Evolutionary conservation across 2,329 filamentous ascomycete species (phyloP).

Genomic region (Periconia sp.): DNA sequence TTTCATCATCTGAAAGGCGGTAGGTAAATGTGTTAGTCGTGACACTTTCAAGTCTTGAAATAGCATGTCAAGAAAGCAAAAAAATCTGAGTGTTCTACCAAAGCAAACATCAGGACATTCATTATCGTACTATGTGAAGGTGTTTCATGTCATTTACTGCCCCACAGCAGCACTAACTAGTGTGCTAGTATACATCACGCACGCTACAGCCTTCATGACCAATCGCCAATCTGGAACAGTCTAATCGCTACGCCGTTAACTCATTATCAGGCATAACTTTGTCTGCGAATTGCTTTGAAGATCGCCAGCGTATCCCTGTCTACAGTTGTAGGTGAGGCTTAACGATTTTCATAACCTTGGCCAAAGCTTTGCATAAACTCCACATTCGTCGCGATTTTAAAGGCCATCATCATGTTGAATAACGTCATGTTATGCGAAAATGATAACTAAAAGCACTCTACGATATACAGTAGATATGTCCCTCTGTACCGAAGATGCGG

Average conservation of each 20-base stretch:
- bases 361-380: neutral
- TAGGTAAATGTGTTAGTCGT: no score
- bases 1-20: no score
- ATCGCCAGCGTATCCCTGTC: neutral
- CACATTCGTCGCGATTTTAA: neutral
- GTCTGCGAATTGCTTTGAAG: neutral
- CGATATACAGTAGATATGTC: neutral
- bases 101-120: no score
- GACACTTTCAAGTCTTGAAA: no score
- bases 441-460: neutral
- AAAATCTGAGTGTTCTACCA: no score
- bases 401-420: neutral
- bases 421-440: neutral
- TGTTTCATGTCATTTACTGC: no score
- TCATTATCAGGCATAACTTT: neutral
- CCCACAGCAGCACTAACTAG: no score
- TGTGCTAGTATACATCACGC: neutral
- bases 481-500: no score
- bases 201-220: neutral
- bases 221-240: neutral
- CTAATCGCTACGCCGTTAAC: neutral
- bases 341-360: no score
- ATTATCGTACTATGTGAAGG: no score
- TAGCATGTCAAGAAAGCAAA: no score
- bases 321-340: neutral